phyloP scores from a whole-genome alignment of 1,284 basidiomycete genomes.

The Cutaneotrichosporon sp. region DNA sequence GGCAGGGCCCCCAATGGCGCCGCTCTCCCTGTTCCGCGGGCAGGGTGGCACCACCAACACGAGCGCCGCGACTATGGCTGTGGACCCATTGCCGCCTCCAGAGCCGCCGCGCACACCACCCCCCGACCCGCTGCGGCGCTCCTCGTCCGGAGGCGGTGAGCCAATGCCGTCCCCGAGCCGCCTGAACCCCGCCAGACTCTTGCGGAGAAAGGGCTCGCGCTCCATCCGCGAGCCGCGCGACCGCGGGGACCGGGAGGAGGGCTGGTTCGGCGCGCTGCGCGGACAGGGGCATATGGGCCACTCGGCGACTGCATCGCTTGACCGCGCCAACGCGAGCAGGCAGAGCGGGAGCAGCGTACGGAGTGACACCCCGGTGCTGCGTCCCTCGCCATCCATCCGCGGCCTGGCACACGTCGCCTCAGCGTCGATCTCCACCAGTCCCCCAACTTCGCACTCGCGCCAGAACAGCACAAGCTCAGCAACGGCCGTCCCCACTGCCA shows the following conservation, averaged over 20 bases:
- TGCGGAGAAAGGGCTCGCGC: slow-evolving; percentile 16
- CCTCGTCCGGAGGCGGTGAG: not conserved
- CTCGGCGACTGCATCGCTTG: not conserved
- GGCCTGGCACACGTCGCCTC: not conserved
- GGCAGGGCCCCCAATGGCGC: slow-evolving; percentile 2
- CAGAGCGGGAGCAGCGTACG: not conserved
- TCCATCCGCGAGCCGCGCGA: slow-evolving; percentile 3
- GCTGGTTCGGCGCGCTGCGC: not conserved
- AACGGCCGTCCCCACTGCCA: not conserved
- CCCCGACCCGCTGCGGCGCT: not conserved
- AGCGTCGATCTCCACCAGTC: not conserved
- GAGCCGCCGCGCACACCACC: slow-evolving; percentile 4
- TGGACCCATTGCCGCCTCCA: not conserved
- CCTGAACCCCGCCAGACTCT: slow-evolving; percentile 18
- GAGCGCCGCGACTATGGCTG: not conserved
- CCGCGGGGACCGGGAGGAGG: not conserved
- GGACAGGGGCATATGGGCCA: not conserved
- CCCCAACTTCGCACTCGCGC: not conserved
- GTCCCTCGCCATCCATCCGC: not conserved
- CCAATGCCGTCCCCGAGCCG: slow-evolving; percentile 6
- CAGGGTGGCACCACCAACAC: slow-evolving; percentile 6
- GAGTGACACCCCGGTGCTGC: not conserved
- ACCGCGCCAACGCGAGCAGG: not conserved
- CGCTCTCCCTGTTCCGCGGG: slow-evolving; percentile 14
- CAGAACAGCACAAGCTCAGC: not conserved